Evolutionary conservation across 352 stramenopile genomes (phyloP), one percentile per base, ranked within the genome.

Genomic region (Globisporangium recalcitrans): DNA sequence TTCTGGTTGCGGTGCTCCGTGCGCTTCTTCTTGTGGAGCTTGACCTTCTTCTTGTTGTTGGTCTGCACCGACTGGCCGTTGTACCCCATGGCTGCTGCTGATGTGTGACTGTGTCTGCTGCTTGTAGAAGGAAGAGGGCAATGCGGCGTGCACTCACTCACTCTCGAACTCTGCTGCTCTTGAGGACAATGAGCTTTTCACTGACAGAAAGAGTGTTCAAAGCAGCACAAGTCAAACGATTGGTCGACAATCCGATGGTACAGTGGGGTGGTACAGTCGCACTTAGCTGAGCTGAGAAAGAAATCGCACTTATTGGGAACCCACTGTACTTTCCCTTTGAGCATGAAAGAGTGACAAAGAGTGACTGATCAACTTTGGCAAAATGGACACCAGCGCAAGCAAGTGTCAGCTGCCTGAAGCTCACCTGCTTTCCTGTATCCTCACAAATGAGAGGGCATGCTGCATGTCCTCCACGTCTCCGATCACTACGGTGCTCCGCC

Each of bases 1-100:
- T 93, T 93, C 63, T 87, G 78, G 72, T 95, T 95, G 60, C 71
- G 73, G 22, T 81, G 55, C 64, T 90, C 71, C 7, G 74, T 71
- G 57, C 86, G 83, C 74, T 95, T 95, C 77, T 93, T 95, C 70
- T 76, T 85, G 44, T 84, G 76, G 36, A 95, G 72, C 67, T 95
- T 95, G 36, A 92, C 70, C 75, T 95, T 95, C 76, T 82, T 92
- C 71, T 89, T 89, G 81, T 95, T 95, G 70, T 85, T 86, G 5
- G 72, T 76, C 64, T 86, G 82, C 59, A 85, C 78, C 71, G 85
- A 82, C 60, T 88, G 77, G 7, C 75, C 72, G 66, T 85, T 87
- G 52, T 67, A 69, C 29, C 69, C 78, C 70, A 84, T 84, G 42
- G 60, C 56, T 67, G 24, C 48, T 64, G 48, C 57, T 63, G 29